Base-by-base conservation (phyloP, 139 green algal genomes). In the Picochlorum sp. region DNA sequence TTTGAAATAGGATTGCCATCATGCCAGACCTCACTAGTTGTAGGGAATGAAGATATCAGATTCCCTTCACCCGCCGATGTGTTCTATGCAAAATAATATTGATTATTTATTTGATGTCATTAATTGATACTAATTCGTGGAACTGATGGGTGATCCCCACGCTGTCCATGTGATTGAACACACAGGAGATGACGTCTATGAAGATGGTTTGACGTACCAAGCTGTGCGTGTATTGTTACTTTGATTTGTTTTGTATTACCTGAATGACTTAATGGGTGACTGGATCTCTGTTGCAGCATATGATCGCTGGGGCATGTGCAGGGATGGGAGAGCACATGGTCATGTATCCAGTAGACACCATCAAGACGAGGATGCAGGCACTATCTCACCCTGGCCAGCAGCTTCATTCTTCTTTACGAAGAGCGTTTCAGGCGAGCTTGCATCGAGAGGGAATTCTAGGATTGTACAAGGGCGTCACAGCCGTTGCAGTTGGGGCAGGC, bases 341-440 rank as follows among this genome's bases (percentile, higher is more conserved):
- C 24, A 98, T 99, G 94, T 97, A 90, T 54, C 75, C 75, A 6
- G 85, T 98, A 9, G 94, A 99, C 76, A 98, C 92, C 13, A 84
- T 99, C 50, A 98, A 98, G 64, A 99, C 94, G 4, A 62, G 94
- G 2, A 95, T 97, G 87, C 94, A 99, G 78, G 88, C 89, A 1
- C 66, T 94, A 3, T 80, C 78, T n/a, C 89, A 94, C 45, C 89
- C 89, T 3, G 89, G 89, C 0, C 89, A 96, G 70, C 72, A 95
- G 86, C 57, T 95, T 52, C 81, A 84, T 41, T 60, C 73, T 4
- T 79, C 81, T 8, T 45, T 94, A 2, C 45, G 26, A 4, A 62
- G 70, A 0, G 84, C 86, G 14, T 21, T 93, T 8, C 45, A 55
- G n/a, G 77, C 71, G 2, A 75, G 90, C 3, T 24, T 95, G n/a